These are phyloP conservation scores for Plasmodium cynomolgi DNA, from an alignment of 169 alveolate species.

Conservation along the genomic window DNA sequence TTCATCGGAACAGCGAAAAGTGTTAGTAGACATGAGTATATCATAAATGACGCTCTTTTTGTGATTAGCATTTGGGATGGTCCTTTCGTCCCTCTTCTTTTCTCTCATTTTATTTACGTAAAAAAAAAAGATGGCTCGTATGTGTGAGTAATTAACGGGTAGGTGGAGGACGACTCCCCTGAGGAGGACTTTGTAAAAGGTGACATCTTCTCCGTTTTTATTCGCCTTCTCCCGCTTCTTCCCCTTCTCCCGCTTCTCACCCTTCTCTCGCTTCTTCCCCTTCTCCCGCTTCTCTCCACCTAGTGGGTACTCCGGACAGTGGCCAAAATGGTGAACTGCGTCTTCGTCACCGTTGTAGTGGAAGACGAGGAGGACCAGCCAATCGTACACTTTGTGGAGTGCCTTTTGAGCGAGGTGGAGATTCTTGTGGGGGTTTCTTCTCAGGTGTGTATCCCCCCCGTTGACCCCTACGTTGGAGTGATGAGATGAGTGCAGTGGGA, in stretches of 20 bases:
- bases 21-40: slow-evolving; percentile 22
- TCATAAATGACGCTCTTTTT: slow-evolving; percentile 35
- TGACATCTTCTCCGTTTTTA: not conserved
- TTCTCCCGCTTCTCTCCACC: not conserved
- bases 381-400: not conserved
- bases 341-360: slow-evolving; percentile 4
- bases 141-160: slow-evolving; percentile 5
- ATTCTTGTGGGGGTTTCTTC: not conserved
- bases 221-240: not conserved
- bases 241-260: not conserved
- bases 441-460: not conserved
- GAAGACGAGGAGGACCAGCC: slow-evolving; percentile 13
- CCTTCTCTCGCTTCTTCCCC: not conserved
- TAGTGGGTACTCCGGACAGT: not conserved
- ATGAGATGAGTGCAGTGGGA: not conserved
- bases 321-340: not conserved
- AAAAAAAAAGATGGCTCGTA: slow-evolving; percentile 7
- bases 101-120: not conserved
- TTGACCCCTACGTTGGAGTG: not conserved
- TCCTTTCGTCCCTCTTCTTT: not conserved
- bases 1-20: not conserved
- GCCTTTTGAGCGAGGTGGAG: not conserved
- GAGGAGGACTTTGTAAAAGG: not conserved
- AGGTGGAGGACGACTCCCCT: slow-evolving; percentile 5
- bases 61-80: not conserved